A percentile compares a stretch with the other conserved stretches of the same genome.
These are phyloP conservation scores for Phylloporus sp. DNA, from an alignment of 1,284 basidiomycete species.

Conservation along the genomic window DNA sequence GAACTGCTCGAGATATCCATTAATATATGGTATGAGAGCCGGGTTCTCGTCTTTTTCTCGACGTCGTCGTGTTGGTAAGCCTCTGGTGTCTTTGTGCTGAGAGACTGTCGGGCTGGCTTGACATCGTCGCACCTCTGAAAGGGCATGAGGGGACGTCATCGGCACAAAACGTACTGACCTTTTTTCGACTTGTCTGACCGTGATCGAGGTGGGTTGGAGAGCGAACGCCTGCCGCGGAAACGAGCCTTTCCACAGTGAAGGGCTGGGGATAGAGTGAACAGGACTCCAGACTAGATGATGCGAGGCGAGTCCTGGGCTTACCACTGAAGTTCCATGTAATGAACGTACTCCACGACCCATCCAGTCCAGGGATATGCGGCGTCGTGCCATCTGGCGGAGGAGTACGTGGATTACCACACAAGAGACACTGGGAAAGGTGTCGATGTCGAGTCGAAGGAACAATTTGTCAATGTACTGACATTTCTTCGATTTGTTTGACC, in stretches of 20 bases:
- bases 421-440: too few relatives aligned
- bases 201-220: not conserved
- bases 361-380: too few relatives aligned
- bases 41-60: constrained; percentile 70
- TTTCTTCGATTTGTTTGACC: too few relatives aligned
- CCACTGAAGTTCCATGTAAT: too few relatives aligned
- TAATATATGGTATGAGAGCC: constrained; percentile 65
- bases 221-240: constrained; percentile 45
- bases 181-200: constrained; percentile 72
- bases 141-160: constrained; percentile 11
- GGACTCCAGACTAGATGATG: too few relatives aligned
- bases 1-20: constrained; percentile 61
- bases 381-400: too few relatives aligned
- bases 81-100: constrained; percentile 66
- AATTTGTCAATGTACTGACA: too few relatives aligned
- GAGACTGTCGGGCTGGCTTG: constrained; percentile 68
- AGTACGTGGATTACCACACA: too few relatives aligned
- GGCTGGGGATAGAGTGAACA: constrained; percentile 39
- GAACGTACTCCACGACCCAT: too few relatives aligned
- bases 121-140: constrained; percentile 63
- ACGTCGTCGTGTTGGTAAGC: constrained; percentile 70
- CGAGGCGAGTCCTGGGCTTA: too few relatives aligned
- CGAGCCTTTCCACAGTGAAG: constrained; percentile 47
- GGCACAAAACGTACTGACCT: constrained; percentile 55
- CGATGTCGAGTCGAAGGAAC: too few relatives aligned